phyloP scores from a whole-genome alignment of 345 rosid species.

The Mercurialis annua region DNA sequence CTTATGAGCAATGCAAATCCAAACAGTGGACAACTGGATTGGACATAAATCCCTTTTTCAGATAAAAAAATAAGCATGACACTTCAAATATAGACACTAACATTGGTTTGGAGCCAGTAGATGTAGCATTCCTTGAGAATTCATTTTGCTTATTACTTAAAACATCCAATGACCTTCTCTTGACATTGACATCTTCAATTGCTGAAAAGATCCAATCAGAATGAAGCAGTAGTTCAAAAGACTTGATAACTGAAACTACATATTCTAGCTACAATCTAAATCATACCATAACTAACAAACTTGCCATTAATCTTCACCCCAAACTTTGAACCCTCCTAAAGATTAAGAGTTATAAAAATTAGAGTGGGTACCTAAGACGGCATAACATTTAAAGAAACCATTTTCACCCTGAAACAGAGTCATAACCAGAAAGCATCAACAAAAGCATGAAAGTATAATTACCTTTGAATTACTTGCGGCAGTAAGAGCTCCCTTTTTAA shows the following conservation, averaged over 20 bases:
- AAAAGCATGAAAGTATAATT: constrained; percentile 9
- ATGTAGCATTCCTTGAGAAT: constrained; percentile 23
- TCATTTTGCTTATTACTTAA: constrained; percentile 54
- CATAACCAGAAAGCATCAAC: constrained; percentile 1
- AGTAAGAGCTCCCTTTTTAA: constrained; percentile 29
- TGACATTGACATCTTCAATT: constrained; percentile 33
- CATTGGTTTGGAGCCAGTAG: constrained; percentile 52
- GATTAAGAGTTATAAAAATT: constrained; percentile 14
- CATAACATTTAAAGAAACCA: not conserved
- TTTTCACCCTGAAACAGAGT: not conserved
- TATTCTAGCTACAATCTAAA: not conserved
- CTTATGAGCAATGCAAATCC: not conserved
- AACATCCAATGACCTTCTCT: constrained; percentile 74
- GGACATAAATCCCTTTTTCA: not conserved
- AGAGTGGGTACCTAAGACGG: constrained; percentile 3
- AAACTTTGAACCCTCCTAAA: constrained; percentile 38
- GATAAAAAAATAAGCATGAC: not conserved
- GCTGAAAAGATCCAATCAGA: constrained; percentile 29
- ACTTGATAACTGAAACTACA: not conserved
- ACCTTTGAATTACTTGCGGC: constrained; percentile 46
- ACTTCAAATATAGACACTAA: constrained; percentile 35
- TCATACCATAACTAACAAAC: constrained; percentile 38
- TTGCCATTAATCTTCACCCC: constrained; percentile 41
- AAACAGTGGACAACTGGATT: not conserved
- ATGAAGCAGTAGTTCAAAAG: not conserved